Evolutionary conservation across 352 stramenopile genomes (phyloP).

Genomic region (Globisporangium ultimum): DNA sequence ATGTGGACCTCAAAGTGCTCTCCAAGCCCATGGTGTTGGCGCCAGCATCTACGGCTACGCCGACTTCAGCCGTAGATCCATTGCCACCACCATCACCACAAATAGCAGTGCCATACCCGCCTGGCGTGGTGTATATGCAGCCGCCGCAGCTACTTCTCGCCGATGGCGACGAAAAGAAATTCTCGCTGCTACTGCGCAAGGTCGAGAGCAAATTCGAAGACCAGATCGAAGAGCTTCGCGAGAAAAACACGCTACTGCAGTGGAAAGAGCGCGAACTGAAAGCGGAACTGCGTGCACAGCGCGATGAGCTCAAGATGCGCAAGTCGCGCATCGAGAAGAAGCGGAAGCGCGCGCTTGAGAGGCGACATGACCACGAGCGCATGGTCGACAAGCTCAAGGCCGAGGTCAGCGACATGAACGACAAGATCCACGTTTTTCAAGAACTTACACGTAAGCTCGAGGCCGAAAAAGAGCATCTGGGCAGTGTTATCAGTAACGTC

Average conservation of each 20-base stretch:
- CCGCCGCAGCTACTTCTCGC: conserved; percentile 2
- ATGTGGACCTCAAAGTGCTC: conserved; percentile 43
- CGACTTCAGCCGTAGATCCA: not conserved
- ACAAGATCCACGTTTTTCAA: conserved; percentile 11
- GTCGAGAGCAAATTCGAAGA: conserved; percentile 79
- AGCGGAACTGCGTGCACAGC: conserved; percentile 47
- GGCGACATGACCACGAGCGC: conserved; percentile 55
- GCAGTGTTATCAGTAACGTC: conserved; percentile 15
- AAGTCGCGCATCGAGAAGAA: conserved; percentile 76
- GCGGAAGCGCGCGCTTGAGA: conserved; percentile 53
- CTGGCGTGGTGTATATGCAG: not conserved
- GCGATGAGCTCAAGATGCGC: conserved; percentile 63
- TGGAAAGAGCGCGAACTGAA: conserved; percentile 79
- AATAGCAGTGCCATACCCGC: not conserved
- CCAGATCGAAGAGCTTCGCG: conserved; percentile 68
- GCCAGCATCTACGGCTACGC: not conserved
- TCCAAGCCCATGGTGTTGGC: conserved; percentile 22
- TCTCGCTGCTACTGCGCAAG: conserved; percentile 73
- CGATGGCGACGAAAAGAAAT: conserved; percentile 38
- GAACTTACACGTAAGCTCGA: conserved; percentile 18
- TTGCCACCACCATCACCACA: not conserved
- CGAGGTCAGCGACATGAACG: conserved; percentile 25
- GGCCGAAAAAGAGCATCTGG: conserved; percentile 22
- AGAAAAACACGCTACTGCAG: conserved; percentile 60
- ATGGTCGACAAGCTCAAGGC: conserved; percentile 38